Conservation (phyloP, 805 yeast species). For the Zygosaccharomyces rouxii region DNA sequence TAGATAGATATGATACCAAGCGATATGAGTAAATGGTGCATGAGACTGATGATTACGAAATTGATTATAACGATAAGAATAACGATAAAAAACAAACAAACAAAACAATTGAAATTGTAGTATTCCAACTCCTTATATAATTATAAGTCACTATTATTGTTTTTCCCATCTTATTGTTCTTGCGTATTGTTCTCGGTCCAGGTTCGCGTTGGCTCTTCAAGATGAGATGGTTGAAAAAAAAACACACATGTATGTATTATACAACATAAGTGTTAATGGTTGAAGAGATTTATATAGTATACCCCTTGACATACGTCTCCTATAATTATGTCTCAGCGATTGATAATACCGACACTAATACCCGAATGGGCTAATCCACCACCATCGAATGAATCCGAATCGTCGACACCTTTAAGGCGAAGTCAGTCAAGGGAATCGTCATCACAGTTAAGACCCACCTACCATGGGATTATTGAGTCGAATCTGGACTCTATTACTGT, state of each 20-base stretch:
- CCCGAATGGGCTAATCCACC: conserved; percentile 4
- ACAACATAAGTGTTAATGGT: not conserved
- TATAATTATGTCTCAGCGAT: not conserved
- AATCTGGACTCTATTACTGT: conserved; percentile 10
- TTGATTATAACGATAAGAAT: not conserved
- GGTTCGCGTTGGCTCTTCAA: not conserved
- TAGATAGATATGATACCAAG: not conserved
- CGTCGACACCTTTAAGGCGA: conserved; percentile 1
- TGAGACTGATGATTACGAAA: not conserved
- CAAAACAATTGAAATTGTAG: not conserved
- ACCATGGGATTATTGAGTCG: conserved; percentile 19
- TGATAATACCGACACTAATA: conserved; percentile 10
- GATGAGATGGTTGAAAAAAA: conserved; percentile 1
- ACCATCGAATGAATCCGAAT: not conserved
- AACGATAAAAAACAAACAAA: too few relatives aligned
- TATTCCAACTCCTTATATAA: not conserved
- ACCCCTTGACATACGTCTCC: not conserved
- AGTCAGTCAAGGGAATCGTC: conserved; percentile 1
- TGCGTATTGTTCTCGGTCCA: not conserved
- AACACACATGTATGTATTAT: not conserved
- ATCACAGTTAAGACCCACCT: conserved; percentile 12
- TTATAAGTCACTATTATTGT: not conserved
- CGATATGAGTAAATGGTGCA: not conserved
- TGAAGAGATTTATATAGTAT: conserved; percentile 1
- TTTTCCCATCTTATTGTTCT: not conserved